These are phyloP conservation scores for Exobasidium cylindrosporum DNA, from an alignment of 1,284 basidiomycete species.

Conservation along the genomic window DNA sequence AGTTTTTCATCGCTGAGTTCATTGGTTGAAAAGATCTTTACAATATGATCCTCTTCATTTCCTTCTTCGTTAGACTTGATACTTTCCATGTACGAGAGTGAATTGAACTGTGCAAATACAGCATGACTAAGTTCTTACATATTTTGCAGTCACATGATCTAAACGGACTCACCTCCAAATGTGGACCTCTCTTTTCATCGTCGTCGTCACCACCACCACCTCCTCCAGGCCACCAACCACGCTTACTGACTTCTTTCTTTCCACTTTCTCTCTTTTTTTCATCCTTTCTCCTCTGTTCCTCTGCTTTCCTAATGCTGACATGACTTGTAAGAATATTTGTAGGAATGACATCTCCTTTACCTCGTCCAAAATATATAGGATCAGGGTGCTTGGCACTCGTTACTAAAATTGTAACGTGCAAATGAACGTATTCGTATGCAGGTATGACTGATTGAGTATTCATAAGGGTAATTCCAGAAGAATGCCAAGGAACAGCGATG, in stretches of 20 bases:
- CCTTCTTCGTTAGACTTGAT: conserved; percentile 50
- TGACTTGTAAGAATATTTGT: conserved; percentile 67
- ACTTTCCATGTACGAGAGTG: conserved; percentile 76
- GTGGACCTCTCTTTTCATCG: neutral
- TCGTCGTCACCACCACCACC: neutral
- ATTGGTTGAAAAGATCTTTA: conserved; percentile 72
- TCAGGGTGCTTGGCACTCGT: conserved; percentile 69
- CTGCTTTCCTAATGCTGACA: conserved; percentile 30
- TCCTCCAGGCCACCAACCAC: conserved; percentile 10
- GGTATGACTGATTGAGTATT: conserved; percentile 61
- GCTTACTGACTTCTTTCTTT: conserved; percentile 2
- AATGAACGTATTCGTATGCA: conserved; percentile 70
- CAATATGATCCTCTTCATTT: conserved; percentile 36
- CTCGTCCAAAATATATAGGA: conserved; percentile 68
- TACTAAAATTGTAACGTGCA: conserved; percentile 84
- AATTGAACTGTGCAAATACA: conserved; percentile 67
- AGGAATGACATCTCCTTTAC: conserved; percentile 62
- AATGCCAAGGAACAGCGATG: conserved; percentile 50
- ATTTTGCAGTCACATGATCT: too few relatives aligned
- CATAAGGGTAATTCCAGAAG: conserved; percentile 45
- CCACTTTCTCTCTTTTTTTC: conserved; percentile 1
- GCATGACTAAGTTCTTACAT: neutral
- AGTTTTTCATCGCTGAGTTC: conserved; percentile 70
- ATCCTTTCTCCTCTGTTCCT: conserved; percentile 1
- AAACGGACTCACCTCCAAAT: conserved; percentile 12